Base-by-base conservation (phyloP, 2,329 filamentous ascomycete species). In the Ophiostoma quercus region DNA sequence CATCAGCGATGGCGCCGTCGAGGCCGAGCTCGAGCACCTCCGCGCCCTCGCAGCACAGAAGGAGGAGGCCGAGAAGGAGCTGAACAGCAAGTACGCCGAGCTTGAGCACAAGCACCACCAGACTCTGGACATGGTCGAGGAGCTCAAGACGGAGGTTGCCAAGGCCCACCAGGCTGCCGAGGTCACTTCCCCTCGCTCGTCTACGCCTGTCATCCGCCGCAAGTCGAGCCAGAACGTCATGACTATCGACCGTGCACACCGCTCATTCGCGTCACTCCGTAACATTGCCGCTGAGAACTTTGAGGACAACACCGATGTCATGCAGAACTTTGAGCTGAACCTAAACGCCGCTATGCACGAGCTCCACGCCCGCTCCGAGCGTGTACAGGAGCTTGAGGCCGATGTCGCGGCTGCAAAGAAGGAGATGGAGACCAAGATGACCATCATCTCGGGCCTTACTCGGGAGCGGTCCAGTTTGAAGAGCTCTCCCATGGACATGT, bases 381-480 rank as follows among this genome's bases (percentile, higher is more conserved):
- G 94, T 37, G 94, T 97, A 68, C 92, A 96, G 76, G 89, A 94
- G 75, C 84, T 99, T 16, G 95, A 99, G 79, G 88, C 88, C 6
- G 94, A 97, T 74, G 87, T 97, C 70, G 83, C 88, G 34, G 89
- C 88, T 3, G 87, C 93, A 29, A 95, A 92, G 82, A 97, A 93
- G 82, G 95, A 99, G 79, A 96, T 98, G 90, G 95, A 99, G 77
- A 89, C 87, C 73, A 99, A 99, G 85, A 93, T 94, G 83, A 92
- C 92, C 39, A 94, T 99, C 77, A 98, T 99, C 75, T 92, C 92
- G 39, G 95, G 95, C 7, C 84, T 99, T 73, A 96, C 95, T 3
- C 90, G 95, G 69, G 96, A 99, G 79, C 86, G 96, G 71, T 94
- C 92, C 2, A 97, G 93, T 80, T 85, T 97, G 80, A 92, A 94